Evolutionary conservation across 352 stramenopile genomes (phyloP), one percentile per base, ranked within the genome.

Genomic region (Phytophthora pistaciae): DNA sequence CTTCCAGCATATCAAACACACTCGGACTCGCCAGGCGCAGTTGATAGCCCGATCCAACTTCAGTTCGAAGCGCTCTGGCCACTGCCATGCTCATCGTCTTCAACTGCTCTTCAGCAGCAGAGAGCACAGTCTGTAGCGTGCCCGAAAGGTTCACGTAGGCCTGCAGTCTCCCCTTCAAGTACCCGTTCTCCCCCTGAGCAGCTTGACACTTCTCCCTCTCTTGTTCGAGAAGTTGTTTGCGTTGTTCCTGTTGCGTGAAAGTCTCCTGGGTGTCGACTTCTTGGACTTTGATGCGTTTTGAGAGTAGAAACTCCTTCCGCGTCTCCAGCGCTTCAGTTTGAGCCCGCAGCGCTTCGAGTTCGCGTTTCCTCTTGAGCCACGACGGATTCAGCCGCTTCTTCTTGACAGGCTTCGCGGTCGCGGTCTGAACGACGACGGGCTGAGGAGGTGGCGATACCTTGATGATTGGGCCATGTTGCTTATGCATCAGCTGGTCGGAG

Each of bases 351-450:
- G 40, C 23, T 9, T 53, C 21, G 27, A 69, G 27, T 23, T 69
- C 62, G 5, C 33, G 40, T 56, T 69, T 69, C 3, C 53, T 42
- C 38, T 56, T 60, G 50, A 56, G 36, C 52, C 50, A 67, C 16
- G 60, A 60, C 52, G 49, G 49, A 40, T 48, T 66, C 48, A 8
- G 6, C 18, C 46, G 46, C 21, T 46, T 60, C 44, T 56, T 60
- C 16, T 48, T 20, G 40, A 14, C 16, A 8, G 40, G 6, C 14
- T 20, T 36, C 29, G 8, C 14, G 38, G 11, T 46, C 38, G 11
- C 38, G 5, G 13, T 20, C 38, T 13, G 27, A 29, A 14, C 38
- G 13, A n/a, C 5, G 46, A 18, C 25, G n/a, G 46, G 10, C 25
- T 0, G 29, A 18, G 10, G n/a, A 20, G 40, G 16, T 20, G 16